Percentiles rank a stretch among this genome's conserved stretches.
Conservation (phyloP, 1,284 basidiomycete genomes). For the Mixia osmundae region DNA sequence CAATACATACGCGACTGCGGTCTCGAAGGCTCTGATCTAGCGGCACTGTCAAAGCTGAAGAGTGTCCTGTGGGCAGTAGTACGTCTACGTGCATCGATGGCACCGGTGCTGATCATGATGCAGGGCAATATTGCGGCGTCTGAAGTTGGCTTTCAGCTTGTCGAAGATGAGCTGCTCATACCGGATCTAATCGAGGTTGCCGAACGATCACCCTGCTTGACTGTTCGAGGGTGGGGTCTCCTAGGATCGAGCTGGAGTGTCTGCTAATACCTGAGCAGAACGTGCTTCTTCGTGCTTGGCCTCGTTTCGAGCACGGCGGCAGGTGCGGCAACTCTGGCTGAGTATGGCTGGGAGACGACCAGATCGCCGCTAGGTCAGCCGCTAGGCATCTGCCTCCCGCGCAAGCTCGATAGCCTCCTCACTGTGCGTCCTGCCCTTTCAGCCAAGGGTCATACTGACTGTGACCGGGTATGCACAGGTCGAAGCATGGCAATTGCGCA, state of each 20-base stretch:
- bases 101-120: background rate
- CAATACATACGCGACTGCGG: constrained; percentile 65
- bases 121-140: constrained; percentile 87
- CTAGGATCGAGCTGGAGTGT: no score
- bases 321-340: constrained; percentile 61
- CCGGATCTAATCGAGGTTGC: constrained; percentile 75
- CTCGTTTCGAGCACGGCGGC: constrained; percentile 47
- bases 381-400: constrained; percentile 72
- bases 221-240: constrained; percentile 58
- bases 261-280: constrained; percentile 30
- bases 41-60: constrained; percentile 69
- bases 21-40: constrained; percentile 54
- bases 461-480: constrained; percentile 1
- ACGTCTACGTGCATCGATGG: no score
- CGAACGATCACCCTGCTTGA: constrained; percentile 64
- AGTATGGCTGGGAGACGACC: constrained; percentile 66
- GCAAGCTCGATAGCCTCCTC: constrained; percentile 54
- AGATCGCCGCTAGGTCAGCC: constrained; percentile 51
- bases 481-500: constrained; percentile 3
- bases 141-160: constrained; percentile 66
- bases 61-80: constrained; percentile 93
- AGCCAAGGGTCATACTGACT: background rate
- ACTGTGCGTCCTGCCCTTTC: constrained; percentile 31
- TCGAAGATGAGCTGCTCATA: constrained; percentile 84
- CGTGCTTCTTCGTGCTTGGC: constrained; percentile 87